These are phyloP conservation scores for Metschnikowia cubensis DNA, from an alignment of 805 yeast genomes.

Conservation along the genomic window DNA sequence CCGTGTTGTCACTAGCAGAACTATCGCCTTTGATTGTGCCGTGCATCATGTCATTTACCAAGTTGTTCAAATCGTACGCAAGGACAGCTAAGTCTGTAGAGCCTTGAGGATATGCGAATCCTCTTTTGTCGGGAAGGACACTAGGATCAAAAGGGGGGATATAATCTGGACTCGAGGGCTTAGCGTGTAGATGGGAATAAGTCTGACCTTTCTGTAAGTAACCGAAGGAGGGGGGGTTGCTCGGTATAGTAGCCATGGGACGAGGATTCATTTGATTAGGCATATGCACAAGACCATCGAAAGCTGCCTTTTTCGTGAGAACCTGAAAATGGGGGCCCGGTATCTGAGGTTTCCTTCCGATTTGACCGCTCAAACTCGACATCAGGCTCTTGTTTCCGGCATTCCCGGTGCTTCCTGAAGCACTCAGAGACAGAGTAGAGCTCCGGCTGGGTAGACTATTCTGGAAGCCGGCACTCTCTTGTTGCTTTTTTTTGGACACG, in stretches of 20 bases:
- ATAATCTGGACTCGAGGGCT: background rate
- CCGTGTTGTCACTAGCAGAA: background rate
- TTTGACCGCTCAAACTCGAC: background rate
- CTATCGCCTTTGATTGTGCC: background rate
- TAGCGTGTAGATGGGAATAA: background rate
- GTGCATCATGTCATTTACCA: conserved; percentile 36
- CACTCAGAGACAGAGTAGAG: background rate
- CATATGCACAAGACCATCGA: background rate
- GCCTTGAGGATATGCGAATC: background rate
- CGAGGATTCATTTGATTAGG: background rate
- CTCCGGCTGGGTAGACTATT: background rate
- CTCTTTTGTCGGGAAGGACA: background rate
- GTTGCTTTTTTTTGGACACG: background rate
- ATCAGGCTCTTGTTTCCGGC: background rate
- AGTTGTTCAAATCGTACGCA: conserved; percentile 38
- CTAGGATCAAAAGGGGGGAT: background rate
- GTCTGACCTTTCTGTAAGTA: background rate
- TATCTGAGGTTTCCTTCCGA: background rate
- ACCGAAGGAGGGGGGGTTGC: background rate
- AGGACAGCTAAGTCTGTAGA: conserved; percentile 23
- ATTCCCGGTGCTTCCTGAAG: background rate
- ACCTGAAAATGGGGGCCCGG: background rate
- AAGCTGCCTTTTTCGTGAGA: background rate
- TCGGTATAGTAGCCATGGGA: background rate
- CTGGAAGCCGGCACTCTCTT: background rate